phyloP scores from a whole-genome alignment of 2,329 filamentous ascomycete species.

The Pseudogymnoascus sp. region DNA sequence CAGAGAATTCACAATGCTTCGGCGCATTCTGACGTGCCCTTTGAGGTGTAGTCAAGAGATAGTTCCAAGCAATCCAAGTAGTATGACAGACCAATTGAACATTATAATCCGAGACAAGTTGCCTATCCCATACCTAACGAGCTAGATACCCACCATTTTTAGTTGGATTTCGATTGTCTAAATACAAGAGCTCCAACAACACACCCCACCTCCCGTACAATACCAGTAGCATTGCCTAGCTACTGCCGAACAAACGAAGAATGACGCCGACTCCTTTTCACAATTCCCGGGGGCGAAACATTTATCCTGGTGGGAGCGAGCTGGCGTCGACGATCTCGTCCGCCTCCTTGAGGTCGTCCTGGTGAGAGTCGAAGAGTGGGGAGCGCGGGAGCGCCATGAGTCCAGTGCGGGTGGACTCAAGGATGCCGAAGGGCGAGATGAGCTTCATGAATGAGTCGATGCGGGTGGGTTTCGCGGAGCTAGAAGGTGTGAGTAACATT shows the following conservation, averaged over 20 bases:
- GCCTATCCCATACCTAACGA: constrained; percentile 7
- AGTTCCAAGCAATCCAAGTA: neutral
- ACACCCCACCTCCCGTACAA: constrained; percentile 4
- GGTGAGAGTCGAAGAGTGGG: constrained; percentile 68
- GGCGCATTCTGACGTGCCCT: neutral
- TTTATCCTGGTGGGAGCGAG: constrained; percentile 82
- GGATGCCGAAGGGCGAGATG: constrained; percentile 85
- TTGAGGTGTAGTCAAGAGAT: neutral
- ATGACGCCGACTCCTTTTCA: constrained; percentile 11
- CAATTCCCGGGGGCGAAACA: neutral
- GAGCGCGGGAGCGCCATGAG: constrained; percentile 95
- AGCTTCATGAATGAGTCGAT: constrained; percentile 98
- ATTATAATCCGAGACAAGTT: constrained; percentile 9
- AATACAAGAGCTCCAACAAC: constrained; percentile 4
- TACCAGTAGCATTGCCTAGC: neutral
- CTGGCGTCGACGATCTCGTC: constrained; percentile 93
- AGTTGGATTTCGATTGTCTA: neutral
- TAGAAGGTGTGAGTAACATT: constrained; percentile 32
- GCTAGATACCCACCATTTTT: neutral
- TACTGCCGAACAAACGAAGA: constrained; percentile 8
- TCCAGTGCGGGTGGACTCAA: constrained; percentile 91
- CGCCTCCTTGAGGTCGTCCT: constrained; percentile 73
- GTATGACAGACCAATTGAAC: constrained; percentile 5
- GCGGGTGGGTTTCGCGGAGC: constrained; percentile 83
- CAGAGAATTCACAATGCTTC: neutral